Base-by-base conservation (phyloP, 495 filamentous ascomycete species). In the Penicillium subrubescens region DNA sequence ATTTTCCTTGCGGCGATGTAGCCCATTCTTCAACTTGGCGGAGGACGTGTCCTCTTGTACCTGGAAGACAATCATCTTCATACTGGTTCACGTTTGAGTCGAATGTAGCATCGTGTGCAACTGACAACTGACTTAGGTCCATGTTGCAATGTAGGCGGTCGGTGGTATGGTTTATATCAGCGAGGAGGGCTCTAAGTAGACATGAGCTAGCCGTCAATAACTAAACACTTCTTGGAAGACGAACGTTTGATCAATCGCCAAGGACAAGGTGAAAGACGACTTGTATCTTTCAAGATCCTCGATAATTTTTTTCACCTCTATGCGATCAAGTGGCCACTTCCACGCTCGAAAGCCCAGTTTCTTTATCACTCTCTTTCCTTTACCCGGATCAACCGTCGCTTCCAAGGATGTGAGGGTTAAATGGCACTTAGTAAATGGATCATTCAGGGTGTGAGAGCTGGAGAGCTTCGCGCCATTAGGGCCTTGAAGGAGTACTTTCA, bases 261-360 rank as follows among this genome's bases (percentile, higher is more conserved):
- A 71, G 29, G 76, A 69, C 25, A 80, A 63, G 50, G 35, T 64
- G 56, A 83, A 71, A 11, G 67, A 67, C 46, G 72, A 44, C 69
- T 80, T 73, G 54, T 75, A 74, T 61, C 70, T 61, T 46, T 74
- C 63, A 54, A 84, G 64, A 56, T 71, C 66, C 44, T 51, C 37
- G 55, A 81, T 72, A 10, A 71, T 64, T 50, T 74, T 69, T 29
- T 79, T 72, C 33, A 81, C 72, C 53, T 78, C 72, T 58, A 73
- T 72, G 33, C 73, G 75, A 56, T 73, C 70, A 50, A 84, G 74
- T 11, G 75, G 80, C 79, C 76, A 83, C 61, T 76, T 79, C 31
- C 79, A 71, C 56, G 76, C 69, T 65, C 73, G 72, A 44, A 75
- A 41, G 51, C 75, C 76, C n/a, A 71, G 55, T 62, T 63, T 71